Evolutionary conservation across 164 flowering plant species (phyloP).

Genomic region (Tinospora cordifolia): DNA sequence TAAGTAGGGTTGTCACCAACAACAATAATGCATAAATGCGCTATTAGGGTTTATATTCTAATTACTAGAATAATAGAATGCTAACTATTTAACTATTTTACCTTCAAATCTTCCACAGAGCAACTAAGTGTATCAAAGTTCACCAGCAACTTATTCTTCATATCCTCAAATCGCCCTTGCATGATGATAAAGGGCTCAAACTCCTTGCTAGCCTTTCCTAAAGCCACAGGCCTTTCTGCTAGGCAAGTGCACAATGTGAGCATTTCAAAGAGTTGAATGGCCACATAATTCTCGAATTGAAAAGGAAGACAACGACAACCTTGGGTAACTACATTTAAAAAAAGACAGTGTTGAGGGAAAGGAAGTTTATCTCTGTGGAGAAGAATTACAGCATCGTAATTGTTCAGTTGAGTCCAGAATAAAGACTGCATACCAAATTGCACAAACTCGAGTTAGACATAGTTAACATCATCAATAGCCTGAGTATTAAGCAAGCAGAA

Average conservation of each 20-base stretch:
- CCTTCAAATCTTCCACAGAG: slow-evolving; percentile 64
- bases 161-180: slow-evolving; percentile 34
- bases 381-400: slow-evolving; percentile 85
- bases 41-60: neutral
- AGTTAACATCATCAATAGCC: neutral
- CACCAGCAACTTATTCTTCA: slow-evolving; percentile 56
- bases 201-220: slow-evolving; percentile 57
- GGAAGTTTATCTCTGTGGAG: slow-evolving; percentile 73
- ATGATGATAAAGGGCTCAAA: slow-evolving; percentile 52
- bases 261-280: neutral
- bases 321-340: slow-evolving; percentile 59
- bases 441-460: neutral
- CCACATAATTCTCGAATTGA: neutral
- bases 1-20: neutral
- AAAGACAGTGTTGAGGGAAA: slow-evolving; percentile 74
- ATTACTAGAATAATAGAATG: neutral
- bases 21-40: neutral
- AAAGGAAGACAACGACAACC: slow-evolving; percentile 30
- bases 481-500: neutral
- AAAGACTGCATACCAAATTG: slow-evolving; percentile 48
- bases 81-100: slow-evolving; percentile 25
- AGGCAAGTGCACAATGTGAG: slow-evolving; percentile 6
- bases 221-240: slow-evolving; percentile 57
- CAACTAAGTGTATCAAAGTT: slow-evolving; percentile 76
- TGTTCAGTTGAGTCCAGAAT: slow-evolving; percentile 80